These are phyloP conservation scores for Yamadazyma scolyti DNA, from an alignment of 805 yeast genomes.

Conservation along the genomic window DNA sequence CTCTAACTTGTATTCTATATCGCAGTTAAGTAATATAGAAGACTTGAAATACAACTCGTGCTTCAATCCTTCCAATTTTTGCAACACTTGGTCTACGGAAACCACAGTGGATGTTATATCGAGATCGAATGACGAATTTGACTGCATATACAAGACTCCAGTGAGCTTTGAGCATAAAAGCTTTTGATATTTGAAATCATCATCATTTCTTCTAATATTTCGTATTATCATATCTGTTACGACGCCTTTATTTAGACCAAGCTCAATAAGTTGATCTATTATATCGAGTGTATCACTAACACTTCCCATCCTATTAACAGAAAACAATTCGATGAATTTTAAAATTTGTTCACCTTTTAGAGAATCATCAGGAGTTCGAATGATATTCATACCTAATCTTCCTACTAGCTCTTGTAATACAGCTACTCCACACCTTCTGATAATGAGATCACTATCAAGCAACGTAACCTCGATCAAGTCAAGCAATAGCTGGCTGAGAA, in stretches of 20 bases:
- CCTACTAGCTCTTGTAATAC: conserved; percentile 86
- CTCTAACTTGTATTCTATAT: too few relatives aligned
- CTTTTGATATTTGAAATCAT: conserved; percentile 9
- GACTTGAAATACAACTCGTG: conserved; percentile 9
- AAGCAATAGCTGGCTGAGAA: conserved; percentile 18
- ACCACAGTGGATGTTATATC: conserved; percentile 1
- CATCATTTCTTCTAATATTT: conserved; percentile 2
- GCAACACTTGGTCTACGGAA: background rate
- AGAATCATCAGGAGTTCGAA: conserved; percentile 17
- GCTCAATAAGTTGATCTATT: conserved; percentile 12
- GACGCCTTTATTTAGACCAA: conserved; percentile 21
- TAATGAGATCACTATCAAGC: conserved; percentile 69
- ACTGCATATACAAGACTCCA: background rate
- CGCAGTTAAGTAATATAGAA: too few relatives aligned
- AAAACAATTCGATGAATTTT: conserved; percentile 56
- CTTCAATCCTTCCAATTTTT: conserved; percentile 1
- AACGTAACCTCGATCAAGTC: conserved; percentile 52
- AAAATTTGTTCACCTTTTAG: conserved; percentile 36
- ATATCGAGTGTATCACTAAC: conserved; percentile 14
- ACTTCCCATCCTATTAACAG: conserved; percentile 32
- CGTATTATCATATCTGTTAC: conserved; percentile 4
- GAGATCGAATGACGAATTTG: conserved; percentile 1
- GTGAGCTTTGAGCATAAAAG: conserved; percentile 5
- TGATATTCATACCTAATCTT: conserved; percentile 50
- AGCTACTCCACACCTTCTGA: conserved; percentile 81